Conservation (phyloP, 257 asterid genomes). For the Haberlea rhodopensis region DNA sequence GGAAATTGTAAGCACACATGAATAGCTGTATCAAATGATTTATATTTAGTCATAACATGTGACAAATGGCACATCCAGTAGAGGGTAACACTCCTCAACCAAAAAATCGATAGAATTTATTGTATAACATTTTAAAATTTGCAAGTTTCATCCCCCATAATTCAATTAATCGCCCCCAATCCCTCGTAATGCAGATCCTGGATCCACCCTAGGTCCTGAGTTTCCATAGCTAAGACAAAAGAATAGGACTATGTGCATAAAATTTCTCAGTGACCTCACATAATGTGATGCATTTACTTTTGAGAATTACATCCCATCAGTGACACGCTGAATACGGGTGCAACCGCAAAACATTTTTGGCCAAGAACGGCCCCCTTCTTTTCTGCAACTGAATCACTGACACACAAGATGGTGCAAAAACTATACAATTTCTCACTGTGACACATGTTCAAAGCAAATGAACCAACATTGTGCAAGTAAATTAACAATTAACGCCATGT, state of each 20-base stretch:
- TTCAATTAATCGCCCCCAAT: no score
- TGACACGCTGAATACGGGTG: no score
- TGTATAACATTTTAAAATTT: no score
- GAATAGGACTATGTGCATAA: no score
- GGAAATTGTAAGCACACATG: background rate
- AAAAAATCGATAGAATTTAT: no score
- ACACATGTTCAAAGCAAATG: background rate
- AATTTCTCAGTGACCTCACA: no score
- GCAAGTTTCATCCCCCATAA: no score
- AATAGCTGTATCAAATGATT: background rate
- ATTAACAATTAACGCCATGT: constrained; percentile 5
- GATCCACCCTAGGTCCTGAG: background rate
- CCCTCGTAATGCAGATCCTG: background rate
- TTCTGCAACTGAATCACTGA: background rate
- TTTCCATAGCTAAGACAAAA: no score
- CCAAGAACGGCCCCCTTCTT: no score
- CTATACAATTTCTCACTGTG: background rate
- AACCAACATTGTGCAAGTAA: constrained; percentile 6
- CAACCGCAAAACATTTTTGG: no score
- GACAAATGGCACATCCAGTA: background rate
- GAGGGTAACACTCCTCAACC: background rate
- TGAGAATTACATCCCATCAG: no score
- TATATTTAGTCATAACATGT: background rate
- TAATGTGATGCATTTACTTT: no score
- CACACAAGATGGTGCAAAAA: background rate